Conservation (phyloP, 768 basidiomycete species). For the Russula griseocarnosa region DNA sequence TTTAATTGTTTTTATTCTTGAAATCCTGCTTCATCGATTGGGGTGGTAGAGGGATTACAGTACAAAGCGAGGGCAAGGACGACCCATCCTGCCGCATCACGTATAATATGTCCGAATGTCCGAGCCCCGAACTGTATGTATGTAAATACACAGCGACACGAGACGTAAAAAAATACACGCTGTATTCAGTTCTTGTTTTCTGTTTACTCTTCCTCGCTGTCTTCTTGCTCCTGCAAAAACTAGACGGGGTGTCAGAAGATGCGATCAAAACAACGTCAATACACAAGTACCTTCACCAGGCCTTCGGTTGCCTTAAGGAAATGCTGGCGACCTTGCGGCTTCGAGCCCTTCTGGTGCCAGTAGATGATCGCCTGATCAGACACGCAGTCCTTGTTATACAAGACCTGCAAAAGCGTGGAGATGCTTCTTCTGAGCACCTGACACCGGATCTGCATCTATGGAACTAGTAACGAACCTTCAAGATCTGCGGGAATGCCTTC, state of each 20-base stretch:
- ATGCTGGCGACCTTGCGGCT: conserved; percentile 90
- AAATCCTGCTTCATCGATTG: conserved; percentile 3
- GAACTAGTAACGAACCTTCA: conserved; percentile 55
- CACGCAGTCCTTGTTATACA: conserved; percentile 95
- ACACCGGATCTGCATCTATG: neutral
- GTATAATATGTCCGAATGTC: conserved; percentile 2
- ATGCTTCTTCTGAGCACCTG: neutral
- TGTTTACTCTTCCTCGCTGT: conserved; percentile 64
- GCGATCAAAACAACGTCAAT: neutral
- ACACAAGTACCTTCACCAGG: conserved; percentile 71
- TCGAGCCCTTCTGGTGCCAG: conserved; percentile 97
- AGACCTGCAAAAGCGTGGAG: conserved; percentile 48
- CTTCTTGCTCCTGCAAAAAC: conserved; percentile 90
- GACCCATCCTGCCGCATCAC: neutral
- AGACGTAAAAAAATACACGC: conserved; percentile 20
- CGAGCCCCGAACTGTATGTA: conserved; percentile 5
- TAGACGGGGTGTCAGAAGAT: conserved; percentile 33
- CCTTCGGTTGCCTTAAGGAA: conserved; percentile 86
- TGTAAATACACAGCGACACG: neutral
- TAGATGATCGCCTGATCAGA: conserved; percentile 96
- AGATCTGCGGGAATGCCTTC: conserved; percentile 90
- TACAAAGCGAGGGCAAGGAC: neutral
- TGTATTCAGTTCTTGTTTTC: conserved; percentile 25
- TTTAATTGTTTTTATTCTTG: neutral
- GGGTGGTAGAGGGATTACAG: conserved; percentile 2